phyloP scores from a whole-genome alignment of 768 basidiomycete genomes.

The Collybia mongolica region DNA sequence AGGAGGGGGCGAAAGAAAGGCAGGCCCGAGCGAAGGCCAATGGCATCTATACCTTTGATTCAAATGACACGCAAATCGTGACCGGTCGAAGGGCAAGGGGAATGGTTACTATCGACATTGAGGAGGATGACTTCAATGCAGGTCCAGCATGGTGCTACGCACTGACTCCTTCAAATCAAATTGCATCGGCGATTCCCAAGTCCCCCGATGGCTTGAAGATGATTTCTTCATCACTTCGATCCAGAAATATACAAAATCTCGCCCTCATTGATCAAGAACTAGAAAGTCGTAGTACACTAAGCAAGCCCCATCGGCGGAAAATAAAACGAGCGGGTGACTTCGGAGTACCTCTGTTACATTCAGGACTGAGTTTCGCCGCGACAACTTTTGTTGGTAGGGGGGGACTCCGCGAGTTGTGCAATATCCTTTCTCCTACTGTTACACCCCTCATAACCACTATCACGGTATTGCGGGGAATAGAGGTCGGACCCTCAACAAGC shows the following conservation, averaged over 20 bases:
- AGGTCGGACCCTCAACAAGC: slow-evolving; percentile 42
- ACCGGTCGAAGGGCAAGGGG: slow-evolving; percentile 29
- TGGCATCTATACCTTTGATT: slow-evolving; percentile 37
- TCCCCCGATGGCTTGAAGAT: too few species aligned
- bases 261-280: too few species aligned
- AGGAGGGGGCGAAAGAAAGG: slow-evolving; percentile 26
- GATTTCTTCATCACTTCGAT: too few species aligned
- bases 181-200: slow-evolving; percentile 5
- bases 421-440: slow-evolving; percentile 24
- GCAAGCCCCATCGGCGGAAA: too few species aligned
- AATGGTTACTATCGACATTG: slow-evolving; percentile 39
- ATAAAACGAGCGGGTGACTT: slow-evolving; percentile 38
- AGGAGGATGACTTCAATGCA: slow-evolving; percentile 41
- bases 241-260: too few species aligned
- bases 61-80: slow-evolving; percentile 34
- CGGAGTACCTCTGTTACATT: slow-evolving; percentile 44
- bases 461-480: slow-evolving; percentile 35
- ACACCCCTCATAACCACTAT: slow-evolving; percentile 21
- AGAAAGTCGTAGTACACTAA: too few species aligned
- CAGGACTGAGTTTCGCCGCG: slow-evolving; percentile 49
- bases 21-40: slow-evolving; percentile 23
- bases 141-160: slow-evolving; percentile 13
- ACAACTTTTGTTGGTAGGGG: slow-evolving; percentile 61
- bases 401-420: slow-evolving; percentile 54
- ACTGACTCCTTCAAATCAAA: slow-evolving; percentile 31